Conservation (phyloP, 2,329 filamentous ascomycete genomes). For the Pseudocercospora vitis region DNA sequence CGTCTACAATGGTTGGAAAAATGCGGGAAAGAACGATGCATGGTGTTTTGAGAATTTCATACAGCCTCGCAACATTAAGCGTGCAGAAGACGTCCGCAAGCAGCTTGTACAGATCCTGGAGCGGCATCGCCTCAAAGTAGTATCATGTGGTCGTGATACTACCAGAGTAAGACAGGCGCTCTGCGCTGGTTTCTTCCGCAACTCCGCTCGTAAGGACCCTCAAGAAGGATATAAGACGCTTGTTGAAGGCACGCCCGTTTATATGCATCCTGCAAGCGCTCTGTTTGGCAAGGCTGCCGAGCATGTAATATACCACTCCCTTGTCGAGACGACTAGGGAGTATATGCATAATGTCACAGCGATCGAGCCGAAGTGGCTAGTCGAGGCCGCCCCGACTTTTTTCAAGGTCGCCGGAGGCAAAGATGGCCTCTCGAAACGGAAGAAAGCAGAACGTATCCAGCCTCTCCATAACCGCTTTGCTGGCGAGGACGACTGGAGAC, state of each 20-base stretch:
- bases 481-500: conserved; percentile 90
- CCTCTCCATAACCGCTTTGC: conserved; percentile 91
- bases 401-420: conserved; percentile 95
- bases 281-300: conserved; percentile 95
- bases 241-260: conserved; percentile 91
- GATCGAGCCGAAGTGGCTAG: conserved; percentile 92
- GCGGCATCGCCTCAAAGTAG: conserved; percentile 77
- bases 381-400: conserved; percentile 96
- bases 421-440: conserved; percentile 71
- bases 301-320: conserved; percentile 89
- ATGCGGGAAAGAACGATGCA: conserved; percentile 73
- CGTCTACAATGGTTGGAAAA: conserved; percentile 97
- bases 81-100: conserved; percentile 87
- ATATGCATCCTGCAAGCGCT: conserved; percentile 86
- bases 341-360: conserved; percentile 95
- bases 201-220: conserved; percentile 89
- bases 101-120: conserved; percentile 94
- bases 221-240: conserved; percentile 97
- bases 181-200: conserved; percentile 93
- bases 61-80: conserved; percentile 82
- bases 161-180: conserved; percentile 83
- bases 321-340: conserved; percentile 93
- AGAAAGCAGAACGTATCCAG: conserved; percentile 92
- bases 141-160: conserved; percentile 85
- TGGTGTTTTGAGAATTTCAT: conserved; percentile 99